Conservation (phyloP, 2,329 filamentous ascomycete genomes). For the Claviceps pazoutovae region DNA sequence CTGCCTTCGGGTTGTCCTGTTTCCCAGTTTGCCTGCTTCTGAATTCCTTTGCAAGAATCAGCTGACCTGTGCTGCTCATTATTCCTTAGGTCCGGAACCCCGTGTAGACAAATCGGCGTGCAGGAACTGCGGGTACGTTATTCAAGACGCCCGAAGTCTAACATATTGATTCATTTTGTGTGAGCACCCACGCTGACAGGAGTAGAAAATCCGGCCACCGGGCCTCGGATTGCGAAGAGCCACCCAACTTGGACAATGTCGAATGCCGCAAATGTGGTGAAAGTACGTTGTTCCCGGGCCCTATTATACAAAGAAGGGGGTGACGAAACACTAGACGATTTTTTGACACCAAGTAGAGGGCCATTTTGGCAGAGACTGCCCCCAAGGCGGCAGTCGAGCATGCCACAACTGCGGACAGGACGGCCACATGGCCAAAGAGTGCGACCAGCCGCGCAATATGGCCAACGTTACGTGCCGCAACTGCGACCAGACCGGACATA, state of each 20-base stretch:
- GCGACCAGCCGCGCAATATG: slow-evolving; percentile 30
- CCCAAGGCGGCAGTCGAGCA: slow-evolving; percentile 39
- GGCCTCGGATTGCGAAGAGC: slow-evolving; percentile 38
- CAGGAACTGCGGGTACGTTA: slow-evolving; percentile 47
- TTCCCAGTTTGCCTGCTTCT: no score
- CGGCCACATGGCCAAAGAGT: slow-evolving; percentile 42
- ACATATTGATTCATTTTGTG: neutral
- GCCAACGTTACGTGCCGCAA: slow-evolving; percentile 42
- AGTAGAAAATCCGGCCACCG: slow-evolving; percentile 36
- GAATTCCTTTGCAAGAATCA: neutral
- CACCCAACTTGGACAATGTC: slow-evolving; percentile 46
- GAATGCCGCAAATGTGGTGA: slow-evolving; percentile 53
- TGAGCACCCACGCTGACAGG: slow-evolving; percentile 1
- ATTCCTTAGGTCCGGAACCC: slow-evolving; percentile 35
- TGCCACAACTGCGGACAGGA: slow-evolving; percentile 52
- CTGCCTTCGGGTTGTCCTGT: no score
- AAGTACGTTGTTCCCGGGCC: slow-evolving; percentile 27
- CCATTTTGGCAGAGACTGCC: slow-evolving; percentile 51
- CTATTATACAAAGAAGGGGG: neutral
- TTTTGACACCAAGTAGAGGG: slow-evolving; percentile 28
- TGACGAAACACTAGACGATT: no score
- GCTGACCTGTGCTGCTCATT: slow-evolving; percentile 3
- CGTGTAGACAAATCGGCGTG: slow-evolving; percentile 52
- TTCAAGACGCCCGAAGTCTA: neutral
- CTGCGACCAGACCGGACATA: slow-evolving; percentile 48